These are phyloP conservation scores for Candida rishiriensis DNA, from an alignment of 805 yeast genomes.

Conservation along the genomic window DNA sequence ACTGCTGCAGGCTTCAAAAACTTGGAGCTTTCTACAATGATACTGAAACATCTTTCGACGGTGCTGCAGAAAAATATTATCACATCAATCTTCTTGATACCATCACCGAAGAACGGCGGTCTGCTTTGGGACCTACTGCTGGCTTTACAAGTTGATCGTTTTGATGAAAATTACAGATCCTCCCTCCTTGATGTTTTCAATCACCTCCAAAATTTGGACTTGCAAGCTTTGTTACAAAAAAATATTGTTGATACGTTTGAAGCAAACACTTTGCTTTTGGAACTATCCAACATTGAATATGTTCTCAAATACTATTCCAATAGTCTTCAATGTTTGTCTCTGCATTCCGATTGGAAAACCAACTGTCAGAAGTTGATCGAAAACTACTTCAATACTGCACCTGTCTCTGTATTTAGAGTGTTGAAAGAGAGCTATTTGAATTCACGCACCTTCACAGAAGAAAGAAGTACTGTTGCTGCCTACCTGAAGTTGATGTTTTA, in stretches of 20 bases:
- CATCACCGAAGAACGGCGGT: neutral
- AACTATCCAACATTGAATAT: conserved; percentile 20
- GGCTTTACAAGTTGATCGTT: neutral
- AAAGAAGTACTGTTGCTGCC: conserved; percentile 7
- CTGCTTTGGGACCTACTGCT: conserved; percentile 14
- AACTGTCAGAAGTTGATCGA: conserved; percentile 41
- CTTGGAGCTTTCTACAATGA: conserved; percentile 9
- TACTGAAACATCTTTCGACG: conserved; percentile 1
- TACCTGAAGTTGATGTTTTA: conserved; percentile 17
- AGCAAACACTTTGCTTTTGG: conserved; percentile 13
- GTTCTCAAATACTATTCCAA: conserved; percentile 45
- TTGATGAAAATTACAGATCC: neutral
- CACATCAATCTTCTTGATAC: conserved; percentile 6
- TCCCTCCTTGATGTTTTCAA: conserved; percentile 11
- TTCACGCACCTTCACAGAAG: conserved; percentile 14
- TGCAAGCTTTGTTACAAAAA: conserved; percentile 4
- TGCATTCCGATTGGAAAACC: conserved; percentile 47
- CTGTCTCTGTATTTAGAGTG: conserved; percentile 17
- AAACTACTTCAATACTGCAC: conserved; percentile 34
- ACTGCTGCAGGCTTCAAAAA: conserved; percentile 7
- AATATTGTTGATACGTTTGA: conserved; percentile 16
- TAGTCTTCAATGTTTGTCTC: conserved; percentile 50
- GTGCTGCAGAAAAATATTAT: neutral
- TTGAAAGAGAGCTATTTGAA: conserved; percentile 15
- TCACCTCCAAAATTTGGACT: conserved; percentile 12